Conservation (phyloP, 1,139 yeast genomes). For the Groenewaldozyma sp. region DNA sequence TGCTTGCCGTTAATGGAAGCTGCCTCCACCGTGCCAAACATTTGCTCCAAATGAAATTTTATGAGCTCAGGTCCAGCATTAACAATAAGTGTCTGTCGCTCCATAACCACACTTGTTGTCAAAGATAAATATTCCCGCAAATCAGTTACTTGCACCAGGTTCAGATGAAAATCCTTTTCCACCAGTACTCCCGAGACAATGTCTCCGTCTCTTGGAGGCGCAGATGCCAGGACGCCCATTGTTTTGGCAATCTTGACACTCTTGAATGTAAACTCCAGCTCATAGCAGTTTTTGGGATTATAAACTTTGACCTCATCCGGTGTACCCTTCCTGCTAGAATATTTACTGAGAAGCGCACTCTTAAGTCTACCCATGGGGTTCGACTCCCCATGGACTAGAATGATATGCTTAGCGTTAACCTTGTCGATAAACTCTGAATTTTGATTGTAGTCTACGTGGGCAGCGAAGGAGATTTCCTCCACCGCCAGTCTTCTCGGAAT, state of each 20-base stretch:
- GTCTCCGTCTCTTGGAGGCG: constrained; percentile 31
- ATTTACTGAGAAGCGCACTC: constrained; percentile 83
- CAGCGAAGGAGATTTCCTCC: constrained; percentile 97
- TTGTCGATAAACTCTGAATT: constrained; percentile 84
- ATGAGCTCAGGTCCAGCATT: constrained; percentile 75
- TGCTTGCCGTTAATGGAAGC: constrained; percentile 39
- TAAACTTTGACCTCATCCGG: constrained; percentile 86
- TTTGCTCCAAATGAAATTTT: constrained; percentile 84
- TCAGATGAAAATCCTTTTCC: constrained; percentile 82
- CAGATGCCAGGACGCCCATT: constrained; percentile 62
- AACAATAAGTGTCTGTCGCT: constrained; percentile 67
- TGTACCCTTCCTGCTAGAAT: constrained; percentile 71
- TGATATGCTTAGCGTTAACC: constrained; percentile 67
- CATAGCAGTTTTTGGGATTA: constrained; percentile 89
- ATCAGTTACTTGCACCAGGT: constrained; percentile 73
- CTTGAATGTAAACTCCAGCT: constrained; percentile 63
- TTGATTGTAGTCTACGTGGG: constrained; percentile 95
- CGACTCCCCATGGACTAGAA: constrained; percentile 95
- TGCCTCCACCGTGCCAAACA: constrained; percentile 81
- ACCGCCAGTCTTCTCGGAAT: constrained; percentile 81
- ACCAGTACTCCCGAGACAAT: constrained; percentile 81
- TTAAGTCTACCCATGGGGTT: constrained; percentile 96
- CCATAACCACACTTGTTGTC: constrained; percentile 76
- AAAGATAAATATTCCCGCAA: constrained; percentile 82
- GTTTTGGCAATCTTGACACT: constrained; percentile 84